Percentiles rank a stretch among this genome's conserved stretches.
These are phyloP conservation scores for Aspergillus ostianus DNA, from an alignment of 495 filamentous ascomycete species.

Conservation along the genomic window DNA sequence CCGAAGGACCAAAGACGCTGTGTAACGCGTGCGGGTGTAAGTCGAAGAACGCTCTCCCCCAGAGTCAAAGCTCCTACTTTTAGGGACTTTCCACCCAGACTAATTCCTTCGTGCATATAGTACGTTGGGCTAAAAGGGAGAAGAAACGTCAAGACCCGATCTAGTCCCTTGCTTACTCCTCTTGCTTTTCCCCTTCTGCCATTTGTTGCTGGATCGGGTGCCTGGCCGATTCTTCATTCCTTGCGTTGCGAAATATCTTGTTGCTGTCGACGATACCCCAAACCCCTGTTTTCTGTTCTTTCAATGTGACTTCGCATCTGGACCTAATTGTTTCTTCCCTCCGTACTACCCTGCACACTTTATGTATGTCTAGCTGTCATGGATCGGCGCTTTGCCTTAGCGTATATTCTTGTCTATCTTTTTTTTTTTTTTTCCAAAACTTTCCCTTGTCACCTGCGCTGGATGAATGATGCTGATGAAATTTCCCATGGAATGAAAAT, in stretches of 20 bases:
- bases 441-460: neutral
- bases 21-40: constrained; percentile 93
- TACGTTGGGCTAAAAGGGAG: constrained; percentile 77
- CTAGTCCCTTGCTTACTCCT: neutral
- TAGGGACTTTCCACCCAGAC: neutral
- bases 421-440: neutral
- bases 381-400: neutral
- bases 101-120: constrained; percentile 22
- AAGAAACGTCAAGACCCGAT: constrained; percentile 55
- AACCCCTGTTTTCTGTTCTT: neutral
- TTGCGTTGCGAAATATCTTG: neutral
- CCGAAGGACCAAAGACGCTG: constrained; percentile 88
- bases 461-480: neutral
- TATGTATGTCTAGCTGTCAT: neutral
- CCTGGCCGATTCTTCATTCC: neutral
- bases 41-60: constrained; percentile 23
- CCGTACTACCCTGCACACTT: neutral
- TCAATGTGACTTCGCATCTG: neutral
- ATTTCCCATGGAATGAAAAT: neutral
- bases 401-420: neutral
- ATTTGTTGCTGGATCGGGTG: neutral
- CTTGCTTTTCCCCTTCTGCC: neutral
- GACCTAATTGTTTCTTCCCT: too few relatives aligned
- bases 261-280: neutral
- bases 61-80: neutral